Evolutionary conservation across 495 filamentous ascomycete genomes (phyloP).

Genomic region (Annulohypoxylon maeteangense): DNA sequence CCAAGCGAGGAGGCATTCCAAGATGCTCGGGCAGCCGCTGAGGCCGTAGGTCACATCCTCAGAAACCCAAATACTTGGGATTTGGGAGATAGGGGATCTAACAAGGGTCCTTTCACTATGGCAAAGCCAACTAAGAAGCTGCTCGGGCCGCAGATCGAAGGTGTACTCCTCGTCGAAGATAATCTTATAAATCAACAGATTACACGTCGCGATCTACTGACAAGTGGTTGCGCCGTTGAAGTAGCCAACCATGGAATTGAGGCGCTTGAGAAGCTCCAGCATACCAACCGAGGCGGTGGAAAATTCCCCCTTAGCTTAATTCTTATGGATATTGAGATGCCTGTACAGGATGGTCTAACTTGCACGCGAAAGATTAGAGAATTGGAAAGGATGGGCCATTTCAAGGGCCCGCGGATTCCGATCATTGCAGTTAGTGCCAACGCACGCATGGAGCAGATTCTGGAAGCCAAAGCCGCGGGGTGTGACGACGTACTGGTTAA

Average conservation of each 20-base stretch:
- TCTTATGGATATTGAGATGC: slow-evolving; percentile 90
- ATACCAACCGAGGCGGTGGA: slow-evolving; percentile 49
- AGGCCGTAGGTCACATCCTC: slow-evolving; percentile 37
- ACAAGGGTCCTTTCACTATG: slow-evolving; percentile 35
- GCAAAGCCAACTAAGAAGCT: slow-evolving; percentile 38
- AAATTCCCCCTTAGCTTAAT: slow-evolving; percentile 66
- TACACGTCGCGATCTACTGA: slow-evolving; percentile 73
- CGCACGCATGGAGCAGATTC: slow-evolving; percentile 74
- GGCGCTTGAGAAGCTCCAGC: slow-evolving; percentile 65
- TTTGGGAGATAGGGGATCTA: slow-evolving; percentile 1
- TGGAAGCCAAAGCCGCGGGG: slow-evolving; percentile 61
- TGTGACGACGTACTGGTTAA: slow-evolving; percentile 60
- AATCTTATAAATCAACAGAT: slow-evolving; percentile 85
- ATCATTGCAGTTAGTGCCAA: slow-evolving; percentile 87
- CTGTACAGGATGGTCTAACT: slow-evolving; percentile 82
- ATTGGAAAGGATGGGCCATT: slow-evolving; percentile 63
- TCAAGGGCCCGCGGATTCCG: slow-evolving; percentile 67
- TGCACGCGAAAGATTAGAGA: slow-evolving; percentile 75
- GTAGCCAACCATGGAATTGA: slow-evolving; percentile 85
- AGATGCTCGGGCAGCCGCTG: slow-evolving; percentile 35
- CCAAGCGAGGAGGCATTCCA: slow-evolving; percentile 33
- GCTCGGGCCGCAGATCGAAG: slow-evolving; percentile 42
- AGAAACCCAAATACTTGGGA: slow-evolving; percentile 12
- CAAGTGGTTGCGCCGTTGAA: slow-evolving; percentile 72
- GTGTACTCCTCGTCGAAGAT: slow-evolving; percentile 81